Evolutionary conservation across 1,284 basidiomycete genomes (phyloP).

Genomic region (Apiotrichum brassicae): DNA sequence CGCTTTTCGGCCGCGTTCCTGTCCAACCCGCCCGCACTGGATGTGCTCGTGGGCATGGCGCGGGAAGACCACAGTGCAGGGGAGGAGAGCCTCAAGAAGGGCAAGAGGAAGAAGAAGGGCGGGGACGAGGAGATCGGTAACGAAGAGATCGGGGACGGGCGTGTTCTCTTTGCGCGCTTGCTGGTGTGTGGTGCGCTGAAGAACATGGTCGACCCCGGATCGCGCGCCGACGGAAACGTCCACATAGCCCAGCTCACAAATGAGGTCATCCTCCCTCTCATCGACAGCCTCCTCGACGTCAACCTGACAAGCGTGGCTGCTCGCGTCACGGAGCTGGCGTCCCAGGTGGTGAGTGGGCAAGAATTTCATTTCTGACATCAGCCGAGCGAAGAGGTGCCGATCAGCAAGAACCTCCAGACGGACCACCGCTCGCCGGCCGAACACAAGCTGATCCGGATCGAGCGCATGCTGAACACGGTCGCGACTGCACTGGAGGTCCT

Average conservation of each 20-base stretch:
- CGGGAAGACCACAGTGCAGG: constrained; percentile 43
- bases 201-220: constrained; percentile 62
- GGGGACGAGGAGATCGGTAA: constrained; percentile 18
- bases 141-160: constrained; percentile 36
- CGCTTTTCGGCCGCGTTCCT: constrained; percentile 61
- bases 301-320: constrained; percentile 56
- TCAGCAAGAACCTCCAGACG: constrained; percentile 37
- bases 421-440: constrained; percentile 65
- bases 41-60: constrained; percentile 65
- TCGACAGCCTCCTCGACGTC: constrained; percentile 63
- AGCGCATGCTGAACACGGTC: constrained; percentile 64
- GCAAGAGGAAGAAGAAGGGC: constrained; percentile 17
- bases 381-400: constrained; percentile 23
- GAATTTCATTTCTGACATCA: constrained; percentile 26
- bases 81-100: constrained; percentile 43
- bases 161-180: constrained; percentile 55
- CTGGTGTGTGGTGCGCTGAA: constrained; percentile 71
- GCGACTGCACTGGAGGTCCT: constrained; percentile 77
- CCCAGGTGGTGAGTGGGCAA: constrained; percentile 47
- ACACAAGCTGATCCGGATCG: constrained; percentile 64
- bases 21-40: constrained; percentile 57
- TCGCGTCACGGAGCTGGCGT: constrained; percentile 55
- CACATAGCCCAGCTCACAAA: constrained; percentile 45
- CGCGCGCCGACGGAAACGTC: constrained; percentile 58
- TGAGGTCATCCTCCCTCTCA: constrained; percentile 64